phyloP scores from a whole-genome alignment of 331 rosid genomes.

The Acacia pycnantha region DNA sequence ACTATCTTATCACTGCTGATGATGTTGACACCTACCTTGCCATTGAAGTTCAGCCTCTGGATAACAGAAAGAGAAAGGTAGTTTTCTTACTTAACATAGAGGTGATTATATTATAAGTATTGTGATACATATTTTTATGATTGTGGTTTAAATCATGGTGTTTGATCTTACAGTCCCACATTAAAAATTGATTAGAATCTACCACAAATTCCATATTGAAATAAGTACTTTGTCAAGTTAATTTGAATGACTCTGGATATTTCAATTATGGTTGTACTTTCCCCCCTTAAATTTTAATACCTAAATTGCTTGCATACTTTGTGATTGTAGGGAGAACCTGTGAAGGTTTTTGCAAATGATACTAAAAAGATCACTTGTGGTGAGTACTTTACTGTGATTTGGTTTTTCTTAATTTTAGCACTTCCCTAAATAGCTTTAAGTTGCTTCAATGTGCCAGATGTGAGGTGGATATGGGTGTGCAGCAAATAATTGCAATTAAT shows the following conservation, averaged over 20 bases:
- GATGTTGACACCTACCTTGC: conserved; percentile 88
- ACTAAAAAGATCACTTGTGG: conserved; percentile 79
- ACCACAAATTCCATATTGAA: background rate
- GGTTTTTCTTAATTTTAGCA: conserved; percentile 14
- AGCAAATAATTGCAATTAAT: background rate
- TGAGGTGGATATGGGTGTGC: background rate
- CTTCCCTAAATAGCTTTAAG: background rate
- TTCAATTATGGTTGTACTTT: conserved; percentile 5
- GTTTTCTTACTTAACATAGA: conserved; percentile 9
- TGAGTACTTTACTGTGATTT: conserved; percentile 42
- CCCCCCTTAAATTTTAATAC: background rate
- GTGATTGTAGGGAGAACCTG: conserved; percentile 83
- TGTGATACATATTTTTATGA: background rate
- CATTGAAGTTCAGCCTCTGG: conserved; percentile 93
- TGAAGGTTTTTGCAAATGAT: conserved; percentile 81
- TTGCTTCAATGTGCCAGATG: conserved; percentile 10
- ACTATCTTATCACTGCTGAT: conserved; percentile 81
- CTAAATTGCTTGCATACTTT: conserved; percentile 30
- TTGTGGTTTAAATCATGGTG: background rate
- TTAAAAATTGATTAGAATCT: background rate
- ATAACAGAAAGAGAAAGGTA: conserved; percentile 96
- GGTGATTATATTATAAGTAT: background rate
- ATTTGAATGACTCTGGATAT: conserved; percentile 6
- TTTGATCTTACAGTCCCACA: background rate
- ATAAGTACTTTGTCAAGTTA: conserved; percentile 25